Evolutionary conservation across 2,329 filamentous ascomycete genomes (phyloP).

Genomic region (Penicillium brasilianum): DNA sequence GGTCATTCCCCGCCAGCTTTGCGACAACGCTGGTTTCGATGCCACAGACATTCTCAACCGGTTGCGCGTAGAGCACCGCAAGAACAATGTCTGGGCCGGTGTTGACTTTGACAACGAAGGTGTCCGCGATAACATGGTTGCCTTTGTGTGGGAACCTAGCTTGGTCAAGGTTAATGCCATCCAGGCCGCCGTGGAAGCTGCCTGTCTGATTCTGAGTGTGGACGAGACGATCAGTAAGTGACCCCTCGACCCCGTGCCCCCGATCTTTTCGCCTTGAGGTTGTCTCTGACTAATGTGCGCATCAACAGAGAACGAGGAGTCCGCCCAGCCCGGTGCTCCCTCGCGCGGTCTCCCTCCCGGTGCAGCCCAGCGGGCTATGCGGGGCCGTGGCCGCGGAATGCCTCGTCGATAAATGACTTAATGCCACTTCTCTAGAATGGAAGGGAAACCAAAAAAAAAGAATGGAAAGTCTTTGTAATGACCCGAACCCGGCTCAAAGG

Average conservation of each 20-base stretch:
- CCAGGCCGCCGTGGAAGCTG: conserved; percentile 92
- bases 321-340: conserved; percentile 79
- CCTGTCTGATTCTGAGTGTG: conserved; percentile 91
- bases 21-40: conserved; percentile 98
- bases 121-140: conserved; percentile 90
- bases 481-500: conserved; percentile 7
- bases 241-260: conserved; percentile 7
- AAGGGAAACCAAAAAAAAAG: conserved; percentile 15
- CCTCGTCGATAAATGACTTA: conserved; percentile 54
- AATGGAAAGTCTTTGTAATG: conserved; percentile 19
- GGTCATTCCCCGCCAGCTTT: conserved; percentile 93
- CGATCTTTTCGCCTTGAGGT: background rate
- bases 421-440: conserved; percentile 18
- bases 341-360: conserved; percentile 74
- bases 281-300: conserved; percentile 23
- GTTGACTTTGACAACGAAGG: conserved; percentile 95
- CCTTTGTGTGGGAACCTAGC: conserved; percentile 96
- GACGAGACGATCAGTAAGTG: conserved; percentile 90
- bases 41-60: conserved; percentile 97
- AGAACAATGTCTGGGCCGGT: conserved; percentile 90
- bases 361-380: conserved; percentile 85
- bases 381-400: conserved; percentile 88
- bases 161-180: conserved; percentile 97
- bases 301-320: conserved; percentile 81
- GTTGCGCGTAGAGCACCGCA: conserved; percentile 92